Evolutionary conservation across 176 grass and related monocot genomes (phyloP), one percentile per base, ranked within the genome.

Genomic region (Ananas comosus): DNA sequence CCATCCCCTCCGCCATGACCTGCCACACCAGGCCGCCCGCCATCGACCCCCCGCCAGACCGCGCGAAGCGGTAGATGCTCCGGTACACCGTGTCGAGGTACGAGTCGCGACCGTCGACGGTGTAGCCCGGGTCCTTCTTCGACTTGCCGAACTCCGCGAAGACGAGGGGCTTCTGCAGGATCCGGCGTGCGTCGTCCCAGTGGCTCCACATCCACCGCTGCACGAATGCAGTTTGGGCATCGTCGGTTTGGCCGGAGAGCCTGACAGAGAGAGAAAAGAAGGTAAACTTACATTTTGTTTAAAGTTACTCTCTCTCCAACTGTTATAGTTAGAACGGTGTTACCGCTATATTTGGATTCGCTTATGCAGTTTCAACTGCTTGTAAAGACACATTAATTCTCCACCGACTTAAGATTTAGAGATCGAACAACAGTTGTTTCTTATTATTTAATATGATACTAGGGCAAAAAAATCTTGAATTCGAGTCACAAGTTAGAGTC

Each of bases 121-220:
- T 65, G 71, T 65, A 79, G 18, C 76, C 57, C 0, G 75, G 64
- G 2, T 63, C 21, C 13, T 70, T 75, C 48, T 14, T 58, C 11
- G 82, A 75, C 65, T 84, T 84, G 0, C 82, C 82, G 67, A 84
- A 84, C 70, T 79, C 82, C 0, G 53, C 78, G 7, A 79, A 58
- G 9, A 84, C 61, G 23, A 84, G 2, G 0, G 82, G 82, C 53
- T 84, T 84, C 33, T 18, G 16, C 24, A 84, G 64, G 5, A 70
- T 52, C 11, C 53, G 42, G 17, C 13, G 42, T 1, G 82, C 53
- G 49, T 52, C 82, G 18, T 65, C 5, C 71, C 64, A 79, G 25
- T 84, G 82, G 53, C 23, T 71, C 76, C 57, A 13, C 48, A 63
- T 65, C 82, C 70, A 84, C 22, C 64, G 54, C 49, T 67, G 52